Conservation (phyloP, 768 basidiomycete species). For the Chlorophyllum brunneum region DNA sequence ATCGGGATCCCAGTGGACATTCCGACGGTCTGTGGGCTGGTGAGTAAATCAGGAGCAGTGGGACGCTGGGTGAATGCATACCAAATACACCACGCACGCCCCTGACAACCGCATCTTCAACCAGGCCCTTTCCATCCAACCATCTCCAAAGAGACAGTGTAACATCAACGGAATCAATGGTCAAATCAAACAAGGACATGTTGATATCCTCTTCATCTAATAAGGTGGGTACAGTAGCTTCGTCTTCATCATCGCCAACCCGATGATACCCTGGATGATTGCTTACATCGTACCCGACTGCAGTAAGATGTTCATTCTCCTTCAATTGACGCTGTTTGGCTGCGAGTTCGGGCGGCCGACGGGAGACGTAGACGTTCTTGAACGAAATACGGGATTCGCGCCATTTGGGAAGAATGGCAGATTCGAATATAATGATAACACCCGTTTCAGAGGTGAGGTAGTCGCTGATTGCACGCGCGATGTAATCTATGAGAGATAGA, state of each 20-base stretch:
- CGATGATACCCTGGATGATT: constrained; percentile 71
- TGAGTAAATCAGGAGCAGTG: neutral
- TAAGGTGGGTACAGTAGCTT: constrained; percentile 23
- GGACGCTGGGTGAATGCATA: constrained; percentile 28
- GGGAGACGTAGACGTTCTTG: constrained; percentile 93
- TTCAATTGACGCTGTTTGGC: constrained; percentile 16
- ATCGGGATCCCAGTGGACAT: constrained; percentile 81
- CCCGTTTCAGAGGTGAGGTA: constrained; percentile 94
- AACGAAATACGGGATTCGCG: constrained; percentile 94
- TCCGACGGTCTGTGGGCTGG: constrained; percentile 69
- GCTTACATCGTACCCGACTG: constrained; percentile 72
- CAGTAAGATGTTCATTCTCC: constrained; percentile 45
- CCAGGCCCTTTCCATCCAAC: constrained; percentile 92
- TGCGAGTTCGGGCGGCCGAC: constrained; percentile 47
- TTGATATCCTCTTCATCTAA: constrained; percentile 55
- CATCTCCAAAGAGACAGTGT: constrained; percentile 87
- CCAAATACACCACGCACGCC: constrained; percentile 94
- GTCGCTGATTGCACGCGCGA: constrained; percentile 86
- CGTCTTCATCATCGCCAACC: constrained; percentile 52
- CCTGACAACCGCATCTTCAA: constrained; percentile 87
- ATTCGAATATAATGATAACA: constrained; percentile 92
- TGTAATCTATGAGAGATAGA: constrained; percentile 50
- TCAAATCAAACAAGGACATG: constrained; percentile 90
- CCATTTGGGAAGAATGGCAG: constrained; percentile 97
- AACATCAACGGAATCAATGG: constrained; percentile 93